Base-by-base conservation (phyloP, 768 basidiomycete species). In the Russula sp. region DNA sequence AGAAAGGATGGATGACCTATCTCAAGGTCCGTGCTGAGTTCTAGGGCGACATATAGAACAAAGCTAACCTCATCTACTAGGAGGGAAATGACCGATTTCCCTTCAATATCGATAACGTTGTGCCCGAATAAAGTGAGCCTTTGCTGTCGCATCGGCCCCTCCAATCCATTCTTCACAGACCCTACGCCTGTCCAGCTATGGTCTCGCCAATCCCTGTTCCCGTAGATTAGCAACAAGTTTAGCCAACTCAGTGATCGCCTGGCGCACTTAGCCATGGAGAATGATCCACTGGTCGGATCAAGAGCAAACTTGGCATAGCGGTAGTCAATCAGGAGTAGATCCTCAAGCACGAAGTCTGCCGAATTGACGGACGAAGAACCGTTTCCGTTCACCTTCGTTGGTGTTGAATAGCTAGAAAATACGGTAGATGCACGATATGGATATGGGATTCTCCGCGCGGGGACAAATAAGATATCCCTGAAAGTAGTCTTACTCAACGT, bases 1-100 rank as follows among this genome's bases (percentile, higher is more conserved):
- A 98, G 76, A 98, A 98, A 0, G 97, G 97, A 72, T 98, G 96
- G 44, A 98, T 88, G 51, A 97, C 85, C 93, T 88, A 66, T 2
- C 22, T 6, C n/a, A 13, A n/a, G 5, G 38, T 38, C 22, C 2
- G 34, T 57, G 13, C 57, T 28, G 63, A 57, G 40, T 58, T 46
- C 49, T 56, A 3, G 6, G 22, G 11, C 6, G 9, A 32, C 18
- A 38, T 22, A 57, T 14, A 42, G 11, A n/a, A 42, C 16, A 59
- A 18, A 72, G 36, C 77, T 59, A 74, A 93, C 94, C 82, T 98
- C 97, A 68, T 98, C 94, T 22, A 98, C 77, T 8, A 98, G 79
- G 3, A 99, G 81, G 18, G 84, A 79, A 4, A 86, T 62, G 13
- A 88, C 84, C 0, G 91, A 87, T 75, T 97, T 98, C 3, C 85